These are phyloP conservation scores for Vitis hybrid DNA, from an alignment of 177 flowering plant genomes.

Conservation along the genomic window DNA sequence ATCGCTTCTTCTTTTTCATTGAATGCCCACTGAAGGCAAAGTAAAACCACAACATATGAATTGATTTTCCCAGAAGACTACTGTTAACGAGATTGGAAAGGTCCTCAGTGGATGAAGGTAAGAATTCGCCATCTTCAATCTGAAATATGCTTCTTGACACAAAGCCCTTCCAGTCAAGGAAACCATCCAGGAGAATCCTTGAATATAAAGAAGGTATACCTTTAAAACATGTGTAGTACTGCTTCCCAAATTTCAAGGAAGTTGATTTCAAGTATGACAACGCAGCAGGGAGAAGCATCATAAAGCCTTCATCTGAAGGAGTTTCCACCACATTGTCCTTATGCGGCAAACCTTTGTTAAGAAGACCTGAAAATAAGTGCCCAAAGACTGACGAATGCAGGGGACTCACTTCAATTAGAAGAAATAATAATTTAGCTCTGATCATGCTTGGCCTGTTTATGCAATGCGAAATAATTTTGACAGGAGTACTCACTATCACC, in stretches of 20 bases:
- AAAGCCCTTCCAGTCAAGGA: conserved; percentile 64
- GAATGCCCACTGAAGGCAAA: conserved; percentile 33
- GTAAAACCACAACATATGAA: conserved; percentile 52
- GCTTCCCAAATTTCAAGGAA: conserved; percentile 36
- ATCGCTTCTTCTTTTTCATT: conserved; percentile 33
- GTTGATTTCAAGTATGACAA: conserved; percentile 45
- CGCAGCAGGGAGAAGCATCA: conserved; percentile 81
- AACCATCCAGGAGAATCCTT: conserved; percentile 57
- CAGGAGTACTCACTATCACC: conserved; percentile 51
- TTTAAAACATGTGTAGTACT: conserved; percentile 21
- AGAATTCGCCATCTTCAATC: conserved; percentile 38
- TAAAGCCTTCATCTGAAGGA: conserved; percentile 48
- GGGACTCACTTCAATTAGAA: conserved; percentile 59
- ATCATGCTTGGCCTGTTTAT: conserved; percentile 36
- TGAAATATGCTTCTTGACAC: conserved; percentile 44
- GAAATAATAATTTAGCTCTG: conserved; percentile 56
- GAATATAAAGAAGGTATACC: conserved; percentile 52
- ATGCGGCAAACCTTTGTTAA: conserved; percentile 20
- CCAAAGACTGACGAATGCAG: conserved; percentile 69
- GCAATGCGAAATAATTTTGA: conserved; percentile 51
- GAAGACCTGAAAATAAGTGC: conserved; percentile 28
- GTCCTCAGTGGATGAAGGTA: conserved; percentile 48
- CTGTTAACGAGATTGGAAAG: conserved; percentile 31
- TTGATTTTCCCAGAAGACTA: conserved; percentile 71
- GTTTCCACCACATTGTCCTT: conserved; percentile 13